phyloP scores from a whole-genome alignment of 2,329 filamentous ascomycete genomes.

The Fusarium begoniae region DNA sequence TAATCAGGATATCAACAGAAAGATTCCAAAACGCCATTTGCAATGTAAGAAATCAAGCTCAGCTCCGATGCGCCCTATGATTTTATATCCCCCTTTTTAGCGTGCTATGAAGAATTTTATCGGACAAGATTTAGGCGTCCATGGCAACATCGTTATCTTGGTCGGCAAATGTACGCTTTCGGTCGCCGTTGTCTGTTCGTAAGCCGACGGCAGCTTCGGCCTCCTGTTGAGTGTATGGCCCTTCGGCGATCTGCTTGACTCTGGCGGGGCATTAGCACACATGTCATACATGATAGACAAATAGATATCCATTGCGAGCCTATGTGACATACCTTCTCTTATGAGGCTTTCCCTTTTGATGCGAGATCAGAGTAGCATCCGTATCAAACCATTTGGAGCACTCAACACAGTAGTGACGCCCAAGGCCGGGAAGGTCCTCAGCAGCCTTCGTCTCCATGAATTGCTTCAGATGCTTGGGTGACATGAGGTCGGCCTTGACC shows the following conservation, averaged over 20 bases:
- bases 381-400: constrained; percentile 98
- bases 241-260: constrained; percentile 82
- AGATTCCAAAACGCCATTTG: constrained; percentile 27
- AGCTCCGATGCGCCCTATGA: constrained; percentile 12
- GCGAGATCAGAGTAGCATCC: constrained; percentile 76
- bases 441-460: constrained; percentile 81
- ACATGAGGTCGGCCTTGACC: constrained; percentile 82
- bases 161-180: constrained; percentile 20
- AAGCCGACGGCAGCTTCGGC: constrained; percentile 83
- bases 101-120: constrained; percentile 4
- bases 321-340: constrained; percentile 73
- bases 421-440: constrained; percentile 89
- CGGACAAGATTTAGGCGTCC: constrained; percentile 40
- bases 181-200: constrained; percentile 68
- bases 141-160: constrained; percentile 47
- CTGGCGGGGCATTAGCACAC: constrained; percentile 56
- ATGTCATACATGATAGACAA: not conserved
- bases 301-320: constrained; percentile 9
- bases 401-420: constrained; percentile 86
- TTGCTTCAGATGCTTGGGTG: constrained; percentile 80
- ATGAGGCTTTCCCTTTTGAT: constrained; percentile 90
- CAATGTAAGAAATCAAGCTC: constrained; percentile 19
- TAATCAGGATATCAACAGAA: constrained; percentile 3
- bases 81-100: not conserved
- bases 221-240: constrained; percentile 85